Conservation (phyloP, 2,329 filamentous ascomycete genomes). For the Fusarium citri region DNA sequence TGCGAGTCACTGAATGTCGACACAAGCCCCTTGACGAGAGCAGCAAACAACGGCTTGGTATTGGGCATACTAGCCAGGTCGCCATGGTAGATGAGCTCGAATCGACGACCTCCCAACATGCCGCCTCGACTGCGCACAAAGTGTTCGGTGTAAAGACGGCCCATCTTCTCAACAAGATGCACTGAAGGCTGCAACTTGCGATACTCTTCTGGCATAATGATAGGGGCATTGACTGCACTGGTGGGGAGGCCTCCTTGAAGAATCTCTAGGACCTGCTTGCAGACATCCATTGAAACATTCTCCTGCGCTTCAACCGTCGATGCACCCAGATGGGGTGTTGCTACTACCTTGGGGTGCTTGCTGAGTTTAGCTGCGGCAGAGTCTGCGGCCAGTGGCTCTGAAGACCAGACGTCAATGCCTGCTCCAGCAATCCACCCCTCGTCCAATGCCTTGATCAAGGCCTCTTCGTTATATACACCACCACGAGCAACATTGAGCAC, state of each 20-base stretch:
- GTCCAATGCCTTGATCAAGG: constrained; percentile 76
- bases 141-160: constrained; percentile 82
- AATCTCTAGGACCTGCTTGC: constrained; percentile 81
- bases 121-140: constrained; percentile 61
- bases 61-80: constrained; percentile 77
- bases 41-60: constrained; percentile 82
- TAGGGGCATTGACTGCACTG: constrained; percentile 81
- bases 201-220: constrained; percentile 85
- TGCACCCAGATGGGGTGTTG: constrained; percentile 83
- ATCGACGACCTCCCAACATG: constrained; percentile 71
- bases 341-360: constrained; percentile 77
- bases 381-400: constrained; percentile 70
- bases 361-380: constrained; percentile 73
- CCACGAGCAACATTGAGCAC: constrained; percentile 84
- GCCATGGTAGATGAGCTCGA: constrained; percentile 83
- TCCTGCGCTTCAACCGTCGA: constrained; percentile 86
- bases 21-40: constrained; percentile 80
- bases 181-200: constrained; percentile 82
- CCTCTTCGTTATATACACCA: constrained; percentile 82
- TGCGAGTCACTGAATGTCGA: constrained; percentile 75
- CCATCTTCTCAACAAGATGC: constrained; percentile 81
- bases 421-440: constrained; percentile 79
- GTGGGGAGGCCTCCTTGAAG: constrained; percentile 78
- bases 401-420: constrained; percentile 82
- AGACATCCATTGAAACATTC: constrained; percentile 85